A percentile compares a stretch with the other conserved stretches of the same genome.
Evolutionary conservation across 2,329 filamentous ascomycete genomes (phyloP).

Genomic region (Stagonosporopsis rhizophila): DNA sequence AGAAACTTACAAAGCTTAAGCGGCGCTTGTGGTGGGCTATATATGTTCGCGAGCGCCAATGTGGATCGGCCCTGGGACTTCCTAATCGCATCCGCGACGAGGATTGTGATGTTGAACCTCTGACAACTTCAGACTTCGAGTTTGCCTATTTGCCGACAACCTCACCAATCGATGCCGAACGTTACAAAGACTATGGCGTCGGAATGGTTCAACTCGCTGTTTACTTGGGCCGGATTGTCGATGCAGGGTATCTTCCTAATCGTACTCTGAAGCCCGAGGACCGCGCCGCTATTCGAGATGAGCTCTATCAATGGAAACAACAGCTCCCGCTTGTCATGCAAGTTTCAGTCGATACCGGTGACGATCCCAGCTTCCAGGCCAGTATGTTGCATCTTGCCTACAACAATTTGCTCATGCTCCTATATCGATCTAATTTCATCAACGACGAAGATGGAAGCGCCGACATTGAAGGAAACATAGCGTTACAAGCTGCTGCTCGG

Average conservation of each 20-base stretch:
- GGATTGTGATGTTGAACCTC: conserved; percentile 56
- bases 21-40: conserved; percentile 63
- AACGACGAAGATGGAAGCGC: conserved; percentile 44
- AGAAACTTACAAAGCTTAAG: conserved; percentile 50
- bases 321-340: conserved; percentile 47
- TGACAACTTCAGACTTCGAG: conserved; percentile 49
- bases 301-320: conserved; percentile 52
- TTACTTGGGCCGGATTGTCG: conserved; percentile 49
- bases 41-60: conserved; percentile 60
- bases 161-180: conserved; percentile 39
- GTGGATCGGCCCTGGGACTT: conserved; percentile 54
- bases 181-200: conserved; percentile 43
- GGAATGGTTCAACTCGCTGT: conserved; percentile 52
- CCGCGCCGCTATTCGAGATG: conserved; percentile 34
- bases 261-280: conserved; percentile 27
- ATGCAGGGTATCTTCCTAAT: conserved; percentile 44
- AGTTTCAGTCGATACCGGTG: conserved; percentile 39
- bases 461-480: conserved; percentile 48
- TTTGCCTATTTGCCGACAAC: conserved; percentile 38
- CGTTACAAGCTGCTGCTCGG: conserved; percentile 55
- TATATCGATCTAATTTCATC: conserved; percentile 55
- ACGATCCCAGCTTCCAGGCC: conserved; percentile 48
- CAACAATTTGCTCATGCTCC: conserved; percentile 57
- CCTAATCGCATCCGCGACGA: conserved; percentile 58
- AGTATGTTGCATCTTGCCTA: conserved; percentile 54